phyloP scores from a whole-genome alignment of 805 yeast species.

The Nakazawaea ernobii region DNA sequence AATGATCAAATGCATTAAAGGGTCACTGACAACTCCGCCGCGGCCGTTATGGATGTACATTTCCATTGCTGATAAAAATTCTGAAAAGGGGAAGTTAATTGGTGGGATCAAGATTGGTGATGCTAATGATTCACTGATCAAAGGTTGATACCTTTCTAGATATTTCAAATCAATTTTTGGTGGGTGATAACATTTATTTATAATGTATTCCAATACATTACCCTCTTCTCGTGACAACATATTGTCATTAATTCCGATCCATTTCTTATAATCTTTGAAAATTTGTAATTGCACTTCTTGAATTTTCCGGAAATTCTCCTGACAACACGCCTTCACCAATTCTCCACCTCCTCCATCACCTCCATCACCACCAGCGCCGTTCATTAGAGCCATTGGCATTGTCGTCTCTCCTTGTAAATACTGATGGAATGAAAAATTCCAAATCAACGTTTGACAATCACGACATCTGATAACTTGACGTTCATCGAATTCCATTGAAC shows the following conservation, averaged over 20 bases:
- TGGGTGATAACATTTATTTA: not conserved
- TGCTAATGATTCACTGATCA: no score
- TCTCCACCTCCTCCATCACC: not conserved
- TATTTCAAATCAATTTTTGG: not conserved
- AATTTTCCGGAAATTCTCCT: not conserved
- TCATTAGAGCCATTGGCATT: no score
- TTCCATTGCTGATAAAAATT: not conserved
- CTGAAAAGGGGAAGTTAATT: no score
- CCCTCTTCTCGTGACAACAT: no score
- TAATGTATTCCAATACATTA: no score
- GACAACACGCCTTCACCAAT: not conserved
- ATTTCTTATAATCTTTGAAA: no score
- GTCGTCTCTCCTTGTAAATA: not conserved
- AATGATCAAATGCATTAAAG: no score
- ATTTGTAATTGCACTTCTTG: not conserved
- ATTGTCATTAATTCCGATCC: no score
- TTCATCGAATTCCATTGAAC: slow-evolving; percentile 21
- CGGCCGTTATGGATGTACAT: not conserved
- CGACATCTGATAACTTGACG: slow-evolving; percentile 23
- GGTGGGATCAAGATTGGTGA: no score
- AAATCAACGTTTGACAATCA: slow-evolving; percentile 15
- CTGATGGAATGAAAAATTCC: slow-evolving; percentile 13
- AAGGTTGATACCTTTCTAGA: not conserved
- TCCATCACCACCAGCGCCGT: no score
- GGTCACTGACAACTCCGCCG: no score